Conservation (phyloP, 495 filamentous ascomycete species). For the Podospora anserina region DNA sequence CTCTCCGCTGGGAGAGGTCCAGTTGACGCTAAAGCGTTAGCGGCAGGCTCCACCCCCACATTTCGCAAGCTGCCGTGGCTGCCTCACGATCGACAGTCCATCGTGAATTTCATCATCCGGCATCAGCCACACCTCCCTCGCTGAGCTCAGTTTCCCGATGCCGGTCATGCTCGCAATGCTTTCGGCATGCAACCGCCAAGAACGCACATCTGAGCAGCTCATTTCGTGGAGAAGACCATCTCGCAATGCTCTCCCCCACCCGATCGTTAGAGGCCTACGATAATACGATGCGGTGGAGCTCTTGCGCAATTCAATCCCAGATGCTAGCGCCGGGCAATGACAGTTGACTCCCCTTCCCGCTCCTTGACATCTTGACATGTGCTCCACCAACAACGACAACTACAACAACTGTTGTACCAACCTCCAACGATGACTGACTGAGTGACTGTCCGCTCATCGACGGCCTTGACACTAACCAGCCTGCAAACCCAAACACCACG, state of each 20-base stretch:
- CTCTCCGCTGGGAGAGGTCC: neutral
- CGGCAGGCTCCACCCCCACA: neutral
- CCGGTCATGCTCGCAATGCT: neutral
- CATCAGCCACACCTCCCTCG: constrained; percentile 11
- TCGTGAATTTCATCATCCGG: neutral
- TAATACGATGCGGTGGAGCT: neutral
- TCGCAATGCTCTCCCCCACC: neutral
- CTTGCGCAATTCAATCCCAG: neutral
- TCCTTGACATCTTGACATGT: neutral
- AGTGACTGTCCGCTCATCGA: neutral
- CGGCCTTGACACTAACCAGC: neutral
- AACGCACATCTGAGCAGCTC: neutral
- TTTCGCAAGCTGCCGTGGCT: neutral
- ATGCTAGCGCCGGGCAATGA: neutral
- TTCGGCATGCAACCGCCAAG: neutral
- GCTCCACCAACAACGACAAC: neutral
- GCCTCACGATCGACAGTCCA: neutral
- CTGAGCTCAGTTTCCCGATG: constrained; percentile 4
- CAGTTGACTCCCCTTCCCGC: neutral
- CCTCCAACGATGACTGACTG: neutral
- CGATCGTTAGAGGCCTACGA: neutral
- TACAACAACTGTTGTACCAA: neutral
- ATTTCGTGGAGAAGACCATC: neutral
- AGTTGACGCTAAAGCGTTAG: neutral
- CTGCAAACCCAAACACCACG: neutral